These are phyloP conservation scores for Micractinium sp. DNA, from an alignment of 139 green algal genomes.

Conservation along the genomic window DNA sequence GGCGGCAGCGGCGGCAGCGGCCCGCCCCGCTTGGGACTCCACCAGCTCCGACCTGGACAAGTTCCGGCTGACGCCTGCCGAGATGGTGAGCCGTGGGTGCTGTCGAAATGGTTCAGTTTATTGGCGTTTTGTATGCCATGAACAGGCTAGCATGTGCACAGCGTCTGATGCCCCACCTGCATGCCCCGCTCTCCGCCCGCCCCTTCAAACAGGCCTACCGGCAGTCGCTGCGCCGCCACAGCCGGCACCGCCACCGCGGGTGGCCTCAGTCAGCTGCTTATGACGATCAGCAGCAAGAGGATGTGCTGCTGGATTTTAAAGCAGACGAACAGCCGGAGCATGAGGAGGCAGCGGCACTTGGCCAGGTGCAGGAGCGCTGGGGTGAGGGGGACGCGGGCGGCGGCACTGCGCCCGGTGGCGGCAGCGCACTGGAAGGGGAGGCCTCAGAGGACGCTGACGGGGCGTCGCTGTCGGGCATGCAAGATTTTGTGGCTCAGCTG, in stretches of 20 bases:
- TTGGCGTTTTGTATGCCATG: background rate
- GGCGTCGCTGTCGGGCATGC: constrained; percentile 4
- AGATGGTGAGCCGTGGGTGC: background rate
- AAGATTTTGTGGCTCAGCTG: background rate
- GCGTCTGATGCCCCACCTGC: background rate
- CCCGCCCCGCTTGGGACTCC: background rate
- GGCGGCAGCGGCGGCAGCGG: background rate
- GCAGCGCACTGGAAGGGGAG: background rate
- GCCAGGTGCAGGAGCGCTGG: background rate
- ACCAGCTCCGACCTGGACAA: background rate
- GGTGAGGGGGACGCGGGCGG: background rate
- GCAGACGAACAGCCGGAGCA: background rate
- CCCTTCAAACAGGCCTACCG: background rate
- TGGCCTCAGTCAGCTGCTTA: background rate
- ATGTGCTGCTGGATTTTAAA: background rate
- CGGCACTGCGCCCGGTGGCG: background rate
- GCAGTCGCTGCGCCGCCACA: background rate
- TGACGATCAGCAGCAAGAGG: background rate
- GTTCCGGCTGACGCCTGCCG: background rate
- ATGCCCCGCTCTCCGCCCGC: background rate
- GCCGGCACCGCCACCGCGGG: background rate
- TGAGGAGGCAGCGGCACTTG: background rate
- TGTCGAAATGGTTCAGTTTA: background rate
- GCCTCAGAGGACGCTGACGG: background rate
- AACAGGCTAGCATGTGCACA: background rate